These are phyloP conservation scores for Leccinum arenicola DNA, from an alignment of 768 basidiomycete species.

Conservation along the genomic window DNA sequence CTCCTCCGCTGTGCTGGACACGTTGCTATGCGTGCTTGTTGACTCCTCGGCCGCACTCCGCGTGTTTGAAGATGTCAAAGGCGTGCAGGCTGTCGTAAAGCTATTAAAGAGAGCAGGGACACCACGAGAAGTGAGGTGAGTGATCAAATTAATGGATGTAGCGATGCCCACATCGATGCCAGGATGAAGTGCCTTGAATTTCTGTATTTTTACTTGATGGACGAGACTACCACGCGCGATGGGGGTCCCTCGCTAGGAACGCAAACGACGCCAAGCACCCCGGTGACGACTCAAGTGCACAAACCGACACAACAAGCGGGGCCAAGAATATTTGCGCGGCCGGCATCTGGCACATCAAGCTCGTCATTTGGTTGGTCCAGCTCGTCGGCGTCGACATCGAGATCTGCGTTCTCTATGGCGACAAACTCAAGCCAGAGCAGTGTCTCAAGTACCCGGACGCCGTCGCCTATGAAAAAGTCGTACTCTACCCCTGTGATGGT, in stretches of 20 bases:
- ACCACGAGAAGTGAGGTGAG: constrained; percentile 83
- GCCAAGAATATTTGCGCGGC: constrained; percentile 25
- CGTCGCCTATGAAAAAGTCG: constrained; percentile 44
- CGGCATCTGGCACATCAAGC: constrained; percentile 16
- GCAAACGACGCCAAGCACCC: constrained; percentile 37
- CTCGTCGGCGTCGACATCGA: constrained; percentile 30
- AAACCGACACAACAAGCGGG: constrained; percentile 16
- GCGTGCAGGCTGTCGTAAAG: constrained; percentile 81
- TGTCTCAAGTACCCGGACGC: constrained; percentile 28
- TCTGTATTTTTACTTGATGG: constrained; percentile 90
- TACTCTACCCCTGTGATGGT: constrained; percentile 19
- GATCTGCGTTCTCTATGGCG: constrained; percentile 40
- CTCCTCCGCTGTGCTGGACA: constrained; percentile 78
- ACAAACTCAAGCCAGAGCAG: constrained; percentile 31
- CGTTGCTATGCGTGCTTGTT: constrained; percentile 84
- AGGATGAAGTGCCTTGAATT: constrained; percentile 98
- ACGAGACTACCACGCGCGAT: constrained; percentile 51
- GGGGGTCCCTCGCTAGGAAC: constrained; percentile 8
- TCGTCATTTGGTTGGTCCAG: constrained; percentile 23
- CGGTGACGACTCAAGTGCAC: constrained; percentile 25
- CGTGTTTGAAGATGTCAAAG: constrained; percentile 71
- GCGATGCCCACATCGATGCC: constrained; percentile 5
- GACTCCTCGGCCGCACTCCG: constrained; percentile 76
- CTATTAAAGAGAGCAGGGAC: constrained; percentile 84
- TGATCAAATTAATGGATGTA: constrained; percentile 42